Evolutionary conservation across 352 stramenopile genomes (phyloP).

Genomic region (Aphanomyces stellatus): DNA sequence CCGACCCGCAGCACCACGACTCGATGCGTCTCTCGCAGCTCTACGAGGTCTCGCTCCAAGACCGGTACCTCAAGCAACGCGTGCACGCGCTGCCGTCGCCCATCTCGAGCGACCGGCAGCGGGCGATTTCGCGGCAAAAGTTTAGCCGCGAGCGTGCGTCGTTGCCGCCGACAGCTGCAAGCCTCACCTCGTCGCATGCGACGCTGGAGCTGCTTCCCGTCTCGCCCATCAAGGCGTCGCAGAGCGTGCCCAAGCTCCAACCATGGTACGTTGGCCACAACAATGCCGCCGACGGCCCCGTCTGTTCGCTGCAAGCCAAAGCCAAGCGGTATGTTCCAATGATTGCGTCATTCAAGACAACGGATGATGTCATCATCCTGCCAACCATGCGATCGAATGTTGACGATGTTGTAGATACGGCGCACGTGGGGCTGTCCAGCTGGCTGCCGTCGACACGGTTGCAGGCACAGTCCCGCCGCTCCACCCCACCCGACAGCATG

Average conservation of each 20-base stretch:
- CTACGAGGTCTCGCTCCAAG: background rate
- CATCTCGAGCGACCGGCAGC: background rate
- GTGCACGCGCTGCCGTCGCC: background rate
- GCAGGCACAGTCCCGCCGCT: background rate
- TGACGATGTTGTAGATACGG: constrained; percentile 5
- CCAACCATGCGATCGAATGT: too few species aligned
- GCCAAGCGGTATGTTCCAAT: background rate
- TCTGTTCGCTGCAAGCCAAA: background rate
- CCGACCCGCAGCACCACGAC: background rate
- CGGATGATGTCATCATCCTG: too few species aligned
- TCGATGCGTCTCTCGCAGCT: background rate
- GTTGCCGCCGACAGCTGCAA: background rate
- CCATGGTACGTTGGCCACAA: constrained; percentile 7
- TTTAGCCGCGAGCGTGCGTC: background rate
- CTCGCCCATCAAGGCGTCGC: background rate
- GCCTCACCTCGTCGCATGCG: background rate
- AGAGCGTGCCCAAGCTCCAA: background rate
- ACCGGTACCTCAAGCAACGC: constrained; percentile 2
- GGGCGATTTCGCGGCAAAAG: background rate
- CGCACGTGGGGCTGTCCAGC: background rate
- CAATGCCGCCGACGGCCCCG: background rate
- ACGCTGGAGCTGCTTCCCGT: background rate
- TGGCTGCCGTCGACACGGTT: background rate
- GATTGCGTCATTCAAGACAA: background rate
- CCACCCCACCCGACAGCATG: background rate